A percentile compares a stretch with the other conserved stretches of the same genome.
Evolutionary conservation across 1,284 basidiomycete genomes (phyloP).

Genomic region (Cystobasidiaceae sp.): DNA sequence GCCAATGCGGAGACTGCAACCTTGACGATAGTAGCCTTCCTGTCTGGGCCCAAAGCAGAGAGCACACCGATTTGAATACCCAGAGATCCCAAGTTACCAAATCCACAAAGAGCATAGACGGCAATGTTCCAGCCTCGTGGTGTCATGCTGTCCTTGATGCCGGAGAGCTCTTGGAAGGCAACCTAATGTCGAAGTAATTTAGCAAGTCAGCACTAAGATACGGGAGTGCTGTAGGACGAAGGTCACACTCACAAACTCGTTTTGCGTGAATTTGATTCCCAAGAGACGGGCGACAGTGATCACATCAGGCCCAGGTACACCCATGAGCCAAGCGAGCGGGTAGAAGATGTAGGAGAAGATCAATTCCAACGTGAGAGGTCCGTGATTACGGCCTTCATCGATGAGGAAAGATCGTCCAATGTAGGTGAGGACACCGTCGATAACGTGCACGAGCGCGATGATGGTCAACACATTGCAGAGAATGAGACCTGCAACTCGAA

Average conservation of each 20-base stretch:
- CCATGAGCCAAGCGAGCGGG: constrained; percentile 76
- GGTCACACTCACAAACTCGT: constrained; percentile 33
- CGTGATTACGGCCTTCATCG: constrained; percentile 30
- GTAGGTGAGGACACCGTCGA: constrained; percentile 84
- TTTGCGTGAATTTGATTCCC: constrained; percentile 75
- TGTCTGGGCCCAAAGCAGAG: constrained; percentile 57
- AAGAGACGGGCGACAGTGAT: constrained; percentile 56
- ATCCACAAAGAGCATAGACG: constrained; percentile 79
- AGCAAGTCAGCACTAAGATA: background rate
- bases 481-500: constrained; percentile 60
- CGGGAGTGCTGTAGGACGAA: too few relatives aligned
- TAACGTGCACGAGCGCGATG: constrained; percentile 67
- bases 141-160: constrained; percentile 42
- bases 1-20: constrained; percentile 36
- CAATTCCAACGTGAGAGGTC: constrained; percentile 70
- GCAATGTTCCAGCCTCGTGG: constrained; percentile 68
- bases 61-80: constrained; percentile 82
- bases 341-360: constrained; percentile 78
- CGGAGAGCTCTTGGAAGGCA: constrained; percentile 56
- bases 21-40: constrained; percentile 24
- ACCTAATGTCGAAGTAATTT: constrained; percentile 58
- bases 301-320: constrained; percentile 49
- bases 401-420: constrained; percentile 81
- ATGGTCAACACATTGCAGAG: constrained; percentile 59
- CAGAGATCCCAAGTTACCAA: constrained; percentile 65